These are phyloP conservation scores for Narthecium ossifragum DNA, from an alignment of 106 monocot genomes.

Conservation along the genomic window DNA sequence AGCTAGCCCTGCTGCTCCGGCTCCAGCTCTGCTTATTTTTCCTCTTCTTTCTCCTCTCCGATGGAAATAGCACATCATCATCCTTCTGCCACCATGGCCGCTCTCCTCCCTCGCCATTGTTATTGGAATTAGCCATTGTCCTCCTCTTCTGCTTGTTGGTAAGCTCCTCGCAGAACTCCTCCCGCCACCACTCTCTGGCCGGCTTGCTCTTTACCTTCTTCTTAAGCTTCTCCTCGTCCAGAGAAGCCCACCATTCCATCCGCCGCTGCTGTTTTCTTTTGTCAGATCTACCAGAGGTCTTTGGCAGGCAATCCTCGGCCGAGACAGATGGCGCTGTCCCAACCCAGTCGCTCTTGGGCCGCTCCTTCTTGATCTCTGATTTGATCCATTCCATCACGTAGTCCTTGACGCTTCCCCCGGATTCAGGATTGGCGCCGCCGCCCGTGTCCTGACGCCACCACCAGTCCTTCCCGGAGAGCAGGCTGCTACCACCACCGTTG, in stretches of 20 bases:
- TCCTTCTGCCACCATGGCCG: constrained; percentile 64
- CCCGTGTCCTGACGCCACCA: too few species aligned
- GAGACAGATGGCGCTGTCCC: neutral
- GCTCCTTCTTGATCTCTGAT: constrained; percentile 84
- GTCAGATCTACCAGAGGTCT: constrained; percentile 15
- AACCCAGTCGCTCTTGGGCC: constrained; percentile 51
- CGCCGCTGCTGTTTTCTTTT: constrained; percentile 34
- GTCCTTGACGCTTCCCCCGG: too few species aligned
- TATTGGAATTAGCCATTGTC: constrained; percentile 22
- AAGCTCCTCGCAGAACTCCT: constrained; percentile 87
- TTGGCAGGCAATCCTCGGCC: constrained; percentile 23
- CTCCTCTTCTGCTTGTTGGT: constrained; percentile 51
- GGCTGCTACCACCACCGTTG: constrained; percentile 6
- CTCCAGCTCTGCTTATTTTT: constrained; percentile 4
- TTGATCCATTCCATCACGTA: constrained; percentile 99
- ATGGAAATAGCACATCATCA: constrained; percentile 8
- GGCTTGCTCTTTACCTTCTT: constrained; percentile 49
- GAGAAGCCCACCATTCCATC: constrained; percentile 50
- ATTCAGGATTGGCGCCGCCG: too few species aligned
- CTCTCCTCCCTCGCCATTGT: constrained; percentile 14
- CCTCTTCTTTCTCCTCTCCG: constrained; percentile 18
- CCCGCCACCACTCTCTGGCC: constrained; percentile 83
- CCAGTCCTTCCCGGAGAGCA: constrained; percentile 36
- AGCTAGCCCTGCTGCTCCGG: neutral
- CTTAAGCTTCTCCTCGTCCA: constrained; percentile 36